These are phyloP conservation scores for Diplodia seriata DNA, from an alignment of 2,329 filamentous ascomycete species.

Conservation along the genomic window DNA sequence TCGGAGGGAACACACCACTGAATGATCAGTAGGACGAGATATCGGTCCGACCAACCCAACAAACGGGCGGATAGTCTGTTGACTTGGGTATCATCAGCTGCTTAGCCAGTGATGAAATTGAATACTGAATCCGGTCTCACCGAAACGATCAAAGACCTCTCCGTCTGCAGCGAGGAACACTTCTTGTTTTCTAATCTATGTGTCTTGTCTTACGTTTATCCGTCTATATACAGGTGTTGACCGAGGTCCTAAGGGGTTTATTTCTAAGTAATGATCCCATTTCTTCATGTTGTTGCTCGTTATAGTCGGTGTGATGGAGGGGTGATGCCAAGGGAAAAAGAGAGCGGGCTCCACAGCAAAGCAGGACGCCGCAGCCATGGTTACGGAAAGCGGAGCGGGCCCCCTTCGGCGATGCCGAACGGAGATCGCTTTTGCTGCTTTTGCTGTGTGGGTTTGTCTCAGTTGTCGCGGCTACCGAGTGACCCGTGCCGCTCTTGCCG, in stretches of 20 bases:
- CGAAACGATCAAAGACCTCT: neutral
- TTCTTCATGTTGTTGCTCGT: neutral
- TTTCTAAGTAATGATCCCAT: neutral
- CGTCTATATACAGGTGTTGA: neutral
- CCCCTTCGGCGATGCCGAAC: conserved; percentile 25
- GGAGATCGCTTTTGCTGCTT: neutral
- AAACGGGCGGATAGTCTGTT: neutral
- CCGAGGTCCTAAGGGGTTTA: neutral
- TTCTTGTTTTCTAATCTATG: neutral
- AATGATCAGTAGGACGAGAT: neutral
- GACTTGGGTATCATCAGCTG: too few species aligned
- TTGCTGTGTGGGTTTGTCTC: conserved; percentile 3
- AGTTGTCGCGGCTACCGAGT: conserved; percentile 19
- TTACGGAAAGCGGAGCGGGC: conserved; percentile 7
- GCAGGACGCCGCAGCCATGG: conserved; percentile 9
- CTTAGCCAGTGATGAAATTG: too few species aligned
- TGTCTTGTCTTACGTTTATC: neutral
- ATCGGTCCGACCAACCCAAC: neutral
- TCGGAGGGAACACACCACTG: neutral
- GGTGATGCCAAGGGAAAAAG: neutral
- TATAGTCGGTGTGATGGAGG: neutral
- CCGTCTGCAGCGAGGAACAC: neutral
- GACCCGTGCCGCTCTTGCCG: conserved; percentile 22
- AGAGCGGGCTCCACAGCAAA: neutral
- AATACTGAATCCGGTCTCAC: neutral